Evolutionary conservation across 2,329 filamentous ascomycete genomes (phyloP).

Genomic region (Dothistroma pini): DNA sequence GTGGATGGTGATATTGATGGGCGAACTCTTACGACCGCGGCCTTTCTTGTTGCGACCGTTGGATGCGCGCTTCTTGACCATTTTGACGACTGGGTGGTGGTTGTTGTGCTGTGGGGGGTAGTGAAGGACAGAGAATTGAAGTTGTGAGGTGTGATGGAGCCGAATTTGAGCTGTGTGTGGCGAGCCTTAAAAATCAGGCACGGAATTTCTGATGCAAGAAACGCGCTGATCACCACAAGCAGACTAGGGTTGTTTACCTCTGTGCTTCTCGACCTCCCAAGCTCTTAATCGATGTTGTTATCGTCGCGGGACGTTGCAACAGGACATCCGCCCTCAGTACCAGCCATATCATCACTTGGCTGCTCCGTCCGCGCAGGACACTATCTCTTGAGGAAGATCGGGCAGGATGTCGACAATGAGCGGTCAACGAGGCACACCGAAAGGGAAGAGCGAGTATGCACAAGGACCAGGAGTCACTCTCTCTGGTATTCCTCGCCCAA

Average conservation of each 20-base stretch:
- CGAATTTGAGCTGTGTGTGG: not conserved
- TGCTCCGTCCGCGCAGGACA: not conserved
- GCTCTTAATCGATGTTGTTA: not conserved
- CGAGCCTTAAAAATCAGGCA: not conserved
- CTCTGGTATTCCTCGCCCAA: conserved; percentile 68
- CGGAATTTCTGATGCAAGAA: not conserved
- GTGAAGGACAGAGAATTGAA: not conserved
- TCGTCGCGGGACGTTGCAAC: not conserved
- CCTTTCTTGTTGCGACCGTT: conserved; percentile 99
- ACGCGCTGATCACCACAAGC: not conserved
- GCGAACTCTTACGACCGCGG: conserved; percentile 58
- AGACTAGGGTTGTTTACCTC: not conserved
- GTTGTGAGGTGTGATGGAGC: not conserved
- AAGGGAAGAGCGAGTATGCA: conserved; percentile 44
- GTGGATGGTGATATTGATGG: not conserved
- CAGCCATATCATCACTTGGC: not conserved
- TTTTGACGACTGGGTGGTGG: conserved; percentile 53
- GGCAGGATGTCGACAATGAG: conserved; percentile 57
- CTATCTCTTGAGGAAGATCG: not conserved
- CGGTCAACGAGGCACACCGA: conserved; percentile 69
- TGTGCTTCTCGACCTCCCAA: not conserved
- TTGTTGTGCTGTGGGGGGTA: conserved; percentile 19
- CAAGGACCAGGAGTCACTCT: conserved; percentile 56
- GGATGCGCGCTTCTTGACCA: conserved; percentile 74
- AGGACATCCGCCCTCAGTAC: not conserved